Evolutionary conservation across 2,329 filamentous ascomycete genomes (phyloP).

Genomic region (Pseudopyricularia javanii): DNA sequence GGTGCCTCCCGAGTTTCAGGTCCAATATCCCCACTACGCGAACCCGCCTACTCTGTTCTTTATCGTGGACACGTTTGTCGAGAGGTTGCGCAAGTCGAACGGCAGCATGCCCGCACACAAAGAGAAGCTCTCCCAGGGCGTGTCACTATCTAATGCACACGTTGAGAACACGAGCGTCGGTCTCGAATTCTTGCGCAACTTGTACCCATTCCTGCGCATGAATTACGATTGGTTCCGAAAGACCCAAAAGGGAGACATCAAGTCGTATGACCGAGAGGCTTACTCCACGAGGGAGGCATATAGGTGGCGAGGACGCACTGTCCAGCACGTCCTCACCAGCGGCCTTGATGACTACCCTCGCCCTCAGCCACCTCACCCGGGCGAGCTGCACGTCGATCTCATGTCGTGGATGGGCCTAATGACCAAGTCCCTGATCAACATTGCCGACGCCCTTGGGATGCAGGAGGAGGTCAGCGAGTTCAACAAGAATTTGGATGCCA

Average conservation of each 20-base stretch:
- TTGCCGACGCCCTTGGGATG: conserved; percentile 64
- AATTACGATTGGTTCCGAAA: conserved; percentile 94
- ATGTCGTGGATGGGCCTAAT: conserved; percentile 98
- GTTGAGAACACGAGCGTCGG: conserved; percentile 57
- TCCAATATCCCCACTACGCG: conserved; percentile 93
- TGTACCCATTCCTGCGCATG: conserved; percentile 78
- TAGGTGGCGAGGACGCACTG: conserved; percentile 84
- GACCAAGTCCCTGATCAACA: conserved; percentile 71
- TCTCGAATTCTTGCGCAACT: conserved; percentile 56
- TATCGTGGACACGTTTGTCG: conserved; percentile 71
- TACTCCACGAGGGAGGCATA: conserved; percentile 88
- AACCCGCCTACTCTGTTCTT: conserved; percentile 94
- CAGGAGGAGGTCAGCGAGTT: conserved; percentile 66
- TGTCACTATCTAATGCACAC: conserved; percentile 48
- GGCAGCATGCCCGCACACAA: conserved; percentile 29
- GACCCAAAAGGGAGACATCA: conserved; percentile 83
- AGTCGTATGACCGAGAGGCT: conserved; percentile 78
- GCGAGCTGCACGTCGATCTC: conserved; percentile 88
- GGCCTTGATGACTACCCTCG: conserved; percentile 95
- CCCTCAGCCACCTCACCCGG: conserved; percentile 83
- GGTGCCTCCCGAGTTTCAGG: conserved; percentile 83
- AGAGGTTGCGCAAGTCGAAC: conserved; percentile 53
- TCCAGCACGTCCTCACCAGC: conserved; percentile 79
- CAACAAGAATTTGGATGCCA: conserved; percentile 58
- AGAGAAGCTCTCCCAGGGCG: conserved; percentile 27